Evolutionary conservation across 75 land plant species (phyloP).

Genomic region (Isoetes taiwanensis): DNA sequence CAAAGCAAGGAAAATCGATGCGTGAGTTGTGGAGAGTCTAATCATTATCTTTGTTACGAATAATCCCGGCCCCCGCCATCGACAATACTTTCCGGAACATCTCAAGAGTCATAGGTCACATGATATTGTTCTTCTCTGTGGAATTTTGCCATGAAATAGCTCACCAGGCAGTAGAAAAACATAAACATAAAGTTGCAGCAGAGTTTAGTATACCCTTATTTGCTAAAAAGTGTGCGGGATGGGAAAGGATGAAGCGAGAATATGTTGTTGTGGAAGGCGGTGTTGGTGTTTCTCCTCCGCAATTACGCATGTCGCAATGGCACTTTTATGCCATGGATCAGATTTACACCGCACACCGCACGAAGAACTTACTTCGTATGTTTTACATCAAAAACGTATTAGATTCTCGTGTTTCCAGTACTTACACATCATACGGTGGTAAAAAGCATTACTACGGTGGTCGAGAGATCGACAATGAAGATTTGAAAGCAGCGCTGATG

Average conservation of each 20-base stretch:
- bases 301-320: conserved; percentile 88
- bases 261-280: conserved; percentile 22
- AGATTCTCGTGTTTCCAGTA: too few relatives aligned
- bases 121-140: conserved; percentile 97
- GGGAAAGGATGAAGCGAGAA: conserved; percentile 19
- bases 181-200: conserved; percentile 54
- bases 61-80: conserved; percentile 92
- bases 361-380: conserved; percentile 68
- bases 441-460: conserved; percentile 70
- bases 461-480: conserved; percentile 46
- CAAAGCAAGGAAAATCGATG: conserved; percentile 90
- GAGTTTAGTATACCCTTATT: conserved; percentile 82
- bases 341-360: conserved; percentile 60
- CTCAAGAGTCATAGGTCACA: conserved; percentile 97
- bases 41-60: conserved; percentile 85
- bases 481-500: conserved; percentile 57
- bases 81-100: conserved; percentile 94
- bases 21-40: conserved; percentile 91
- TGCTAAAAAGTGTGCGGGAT: conserved; percentile 40
- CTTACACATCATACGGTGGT: too few relatives aligned
- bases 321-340: conserved; percentile 72
- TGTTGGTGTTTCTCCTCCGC: conserved; percentile 79
- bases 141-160: conserved; percentile 97
- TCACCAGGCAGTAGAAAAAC: conserved; percentile 91
- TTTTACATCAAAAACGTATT: too few relatives aligned